Evolutionary conservation across 73 alveolate genomes (phyloP).

Genomic region (Effrenium voratum): DNA sequence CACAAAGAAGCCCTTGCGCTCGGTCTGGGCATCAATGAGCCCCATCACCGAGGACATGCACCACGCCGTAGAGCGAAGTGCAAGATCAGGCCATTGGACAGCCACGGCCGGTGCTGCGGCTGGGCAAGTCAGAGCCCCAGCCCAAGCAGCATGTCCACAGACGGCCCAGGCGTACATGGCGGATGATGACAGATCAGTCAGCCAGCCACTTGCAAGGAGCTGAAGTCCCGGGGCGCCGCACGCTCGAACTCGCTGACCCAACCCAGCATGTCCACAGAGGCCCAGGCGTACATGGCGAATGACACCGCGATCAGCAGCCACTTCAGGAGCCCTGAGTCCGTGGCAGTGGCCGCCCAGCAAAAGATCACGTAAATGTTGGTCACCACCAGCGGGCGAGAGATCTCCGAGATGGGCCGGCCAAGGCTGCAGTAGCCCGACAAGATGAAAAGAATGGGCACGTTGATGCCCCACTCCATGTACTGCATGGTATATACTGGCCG

Average conservation of each 20-base stretch:
- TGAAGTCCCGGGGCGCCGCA: neutral
- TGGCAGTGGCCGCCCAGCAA: conserved; percentile 72
- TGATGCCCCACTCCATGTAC: conserved; percentile 74
- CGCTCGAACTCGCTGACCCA: conserved; percentile 46
- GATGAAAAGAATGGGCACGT: conserved; percentile 62
- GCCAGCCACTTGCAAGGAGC: neutral
- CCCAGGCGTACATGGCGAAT: conserved; percentile 65
- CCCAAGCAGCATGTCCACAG: neutral
- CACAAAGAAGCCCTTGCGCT: conserved; percentile 30
- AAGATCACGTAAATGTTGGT: conserved; percentile 52
- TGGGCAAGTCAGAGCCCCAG: neutral
- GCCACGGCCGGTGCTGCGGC: conserved; percentile 70
- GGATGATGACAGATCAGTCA: neutral
- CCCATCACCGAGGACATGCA: conserved; percentile 35
- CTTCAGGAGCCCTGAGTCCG: conserved; percentile 12
- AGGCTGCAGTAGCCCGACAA: conserved; percentile 64
- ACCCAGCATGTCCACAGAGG: conserved; percentile 54
- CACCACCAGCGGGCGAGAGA: conserved; percentile 54
- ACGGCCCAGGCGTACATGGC: neutral
- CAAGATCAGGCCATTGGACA: conserved; percentile 57
- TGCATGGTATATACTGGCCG: conserved; percentile 59
- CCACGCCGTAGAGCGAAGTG: conserved; percentile 57
- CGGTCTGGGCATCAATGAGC: conserved; percentile 25
- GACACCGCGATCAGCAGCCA: conserved; percentile 42
- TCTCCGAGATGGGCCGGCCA: conserved; percentile 53